Conservation (phyloP, 345 rosid species). For the Gossypium ekmanianum region DNA sequence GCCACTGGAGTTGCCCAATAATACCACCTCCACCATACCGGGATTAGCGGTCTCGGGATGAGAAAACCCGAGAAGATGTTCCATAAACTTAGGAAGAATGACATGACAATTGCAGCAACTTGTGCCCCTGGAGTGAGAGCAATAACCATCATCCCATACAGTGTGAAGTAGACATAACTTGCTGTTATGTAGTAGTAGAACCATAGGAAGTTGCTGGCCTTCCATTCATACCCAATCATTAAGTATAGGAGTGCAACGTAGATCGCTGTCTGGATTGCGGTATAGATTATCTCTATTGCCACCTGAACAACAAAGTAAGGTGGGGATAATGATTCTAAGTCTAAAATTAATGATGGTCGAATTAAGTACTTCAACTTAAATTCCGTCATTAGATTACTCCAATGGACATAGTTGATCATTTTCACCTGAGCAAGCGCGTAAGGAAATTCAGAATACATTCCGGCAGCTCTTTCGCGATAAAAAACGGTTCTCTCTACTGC, state of each 20-base stretch:
- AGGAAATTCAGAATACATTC: slow-evolving; percentile 67
- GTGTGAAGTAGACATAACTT: slow-evolving; percentile 61
- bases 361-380: not conserved
- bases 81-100: slow-evolving; percentile 82
- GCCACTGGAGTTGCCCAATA: slow-evolving; percentile 73
- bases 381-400: not conserved
- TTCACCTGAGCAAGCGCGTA: slow-evolving; percentile 65
- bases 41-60: slow-evolving; percentile 63
- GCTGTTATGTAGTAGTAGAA: slow-evolving; percentile 58
- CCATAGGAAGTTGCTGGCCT: slow-evolving; percentile 42
- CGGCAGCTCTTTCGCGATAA: slow-evolving; percentile 70
- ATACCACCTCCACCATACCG: slow-evolving; percentile 91
- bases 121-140: slow-evolving; percentile 73
- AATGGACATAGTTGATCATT: not conserved
- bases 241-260: slow-evolving; percentile 57
- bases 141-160: slow-evolving; percentile 77
- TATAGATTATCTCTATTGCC: slow-evolving; percentile 59
- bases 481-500: slow-evolving; percentile 62
- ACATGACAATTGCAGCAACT: slow-evolving; percentile 61
- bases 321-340: slow-evolving; percentile 21
- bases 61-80: slow-evolving; percentile 82
- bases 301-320: slow-evolving; percentile 42
- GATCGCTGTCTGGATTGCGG: slow-evolving; percentile 42
- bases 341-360: not conserved
- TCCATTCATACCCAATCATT: slow-evolving; percentile 82